Conservation (phyloP, 345 rosid species). For the Luvunga scandens region DNA sequence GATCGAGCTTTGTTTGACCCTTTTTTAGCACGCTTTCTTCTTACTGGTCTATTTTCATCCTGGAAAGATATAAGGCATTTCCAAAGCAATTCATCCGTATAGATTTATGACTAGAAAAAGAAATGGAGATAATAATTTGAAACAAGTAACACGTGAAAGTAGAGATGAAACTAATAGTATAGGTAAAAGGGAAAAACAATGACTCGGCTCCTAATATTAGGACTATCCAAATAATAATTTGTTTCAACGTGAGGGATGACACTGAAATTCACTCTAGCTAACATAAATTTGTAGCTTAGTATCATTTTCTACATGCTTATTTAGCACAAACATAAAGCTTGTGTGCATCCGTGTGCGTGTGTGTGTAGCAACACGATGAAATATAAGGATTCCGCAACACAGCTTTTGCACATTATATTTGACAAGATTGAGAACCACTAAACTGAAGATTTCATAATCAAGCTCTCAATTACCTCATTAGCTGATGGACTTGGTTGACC, state of each 20-base stretch:
- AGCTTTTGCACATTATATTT: not conserved
- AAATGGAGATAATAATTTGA: not conserved
- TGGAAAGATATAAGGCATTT: constrained; percentile 14
- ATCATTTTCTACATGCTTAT: not conserved
- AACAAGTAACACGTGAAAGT: not conserved
- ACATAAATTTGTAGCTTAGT: not conserved
- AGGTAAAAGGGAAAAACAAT: no score
- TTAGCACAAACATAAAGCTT: not conserved
- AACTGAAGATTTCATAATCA: not conserved
- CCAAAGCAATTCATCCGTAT: not conserved
- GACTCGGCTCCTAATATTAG: not conserved
- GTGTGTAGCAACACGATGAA: not conserved
- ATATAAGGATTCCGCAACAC: not conserved
- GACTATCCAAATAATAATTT: not conserved
- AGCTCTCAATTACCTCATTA: constrained; percentile 31
- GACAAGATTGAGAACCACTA: not conserved
- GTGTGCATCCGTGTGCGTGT: no score
- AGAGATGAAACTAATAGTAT: not conserved
- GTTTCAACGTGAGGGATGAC: not conserved
- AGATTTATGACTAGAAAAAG: not conserved
- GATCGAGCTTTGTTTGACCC: constrained; percentile 34
- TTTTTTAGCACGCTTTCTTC: constrained; percentile 31
- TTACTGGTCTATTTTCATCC: constrained; percentile 42
- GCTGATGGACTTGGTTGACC: constrained; percentile 37
- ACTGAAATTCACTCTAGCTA: not conserved